Conservation (phyloP, 2,329 filamentous ascomycete genomes). For the Penicillium freii region DNA sequence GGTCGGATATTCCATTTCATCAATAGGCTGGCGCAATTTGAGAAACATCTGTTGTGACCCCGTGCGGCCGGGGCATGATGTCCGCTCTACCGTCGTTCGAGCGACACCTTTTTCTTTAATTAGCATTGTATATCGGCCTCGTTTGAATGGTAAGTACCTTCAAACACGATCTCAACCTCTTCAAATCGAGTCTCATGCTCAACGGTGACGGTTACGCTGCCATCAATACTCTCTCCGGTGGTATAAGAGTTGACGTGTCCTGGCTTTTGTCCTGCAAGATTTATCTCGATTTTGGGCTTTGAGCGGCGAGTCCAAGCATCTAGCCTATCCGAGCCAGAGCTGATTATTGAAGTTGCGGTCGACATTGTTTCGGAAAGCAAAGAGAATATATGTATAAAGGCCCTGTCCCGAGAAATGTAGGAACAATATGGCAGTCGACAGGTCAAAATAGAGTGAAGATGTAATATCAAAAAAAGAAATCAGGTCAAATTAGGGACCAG, state of each 20-base stretch:
- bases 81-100: conserved; percentile 55
- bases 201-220: conserved; percentile 51
- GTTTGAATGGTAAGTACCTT: conserved; percentile 41
- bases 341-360: conserved; percentile 27
- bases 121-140: neutral
- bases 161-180: conserved; percentile 57
- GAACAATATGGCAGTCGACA: neutral
- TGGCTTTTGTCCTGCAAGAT: conserved; percentile 30
- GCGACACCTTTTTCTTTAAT: conserved; percentile 43
- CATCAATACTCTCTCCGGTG: conserved; percentile 58
- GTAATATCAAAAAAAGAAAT: neutral
- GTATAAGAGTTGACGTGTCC: conserved; percentile 52
- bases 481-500: neutral
- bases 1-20: conserved; percentile 53
- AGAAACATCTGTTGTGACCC: conserved; percentile 62
- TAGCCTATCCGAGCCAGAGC: conserved; percentile 27
- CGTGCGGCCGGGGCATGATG: conserved; percentile 53
- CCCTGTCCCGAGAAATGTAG: neutral
- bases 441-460: neutral
- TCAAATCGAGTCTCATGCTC: conserved; percentile 57
- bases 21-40: conserved; percentile 60
- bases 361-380: conserved; percentile 12
- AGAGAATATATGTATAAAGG: neutral
- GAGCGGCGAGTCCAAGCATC: conserved; percentile 30
- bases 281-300: conserved; percentile 33